Evolutionary conservation across 108 stramenopile genomes (phyloP).

Genomic region (Cyclotella distinguenda): DNA sequence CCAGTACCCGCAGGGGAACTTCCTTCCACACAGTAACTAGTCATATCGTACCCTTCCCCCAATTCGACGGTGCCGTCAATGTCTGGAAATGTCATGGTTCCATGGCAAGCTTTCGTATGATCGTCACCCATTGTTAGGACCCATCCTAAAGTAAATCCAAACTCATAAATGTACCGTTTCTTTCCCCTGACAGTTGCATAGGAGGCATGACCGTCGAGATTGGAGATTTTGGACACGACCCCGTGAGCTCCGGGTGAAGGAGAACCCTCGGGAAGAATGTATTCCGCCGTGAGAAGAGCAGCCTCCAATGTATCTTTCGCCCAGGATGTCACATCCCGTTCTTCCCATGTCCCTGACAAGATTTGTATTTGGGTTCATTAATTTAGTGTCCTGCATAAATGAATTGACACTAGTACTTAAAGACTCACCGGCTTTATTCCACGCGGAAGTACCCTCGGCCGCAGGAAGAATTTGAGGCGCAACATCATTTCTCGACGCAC

Average conservation of each 20-base stretch:
- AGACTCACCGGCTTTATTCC: slow-evolving; percentile 81
- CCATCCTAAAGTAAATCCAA: slow-evolving; percentile 69
- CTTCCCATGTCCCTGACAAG: slow-evolving; percentile 86
- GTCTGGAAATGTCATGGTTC: slow-evolving; percentile 71
- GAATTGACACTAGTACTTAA: neutral
- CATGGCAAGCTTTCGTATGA: slow-evolving; percentile 44
- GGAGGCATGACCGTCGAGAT: slow-evolving; percentile 82
- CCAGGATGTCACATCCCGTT: slow-evolving; percentile 85
- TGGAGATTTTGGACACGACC: slow-evolving; percentile 35
- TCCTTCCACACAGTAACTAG: slow-evolving; percentile 64
- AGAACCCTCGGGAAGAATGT: slow-evolving; percentile 59
- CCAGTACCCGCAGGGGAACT: slow-evolving; percentile 44
- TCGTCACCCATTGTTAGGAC: slow-evolving; percentile 45
- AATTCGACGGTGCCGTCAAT: slow-evolving; percentile 81
- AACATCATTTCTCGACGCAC: slow-evolving; percentile 23
- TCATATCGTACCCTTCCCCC: slow-evolving; percentile 80
- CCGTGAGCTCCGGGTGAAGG: slow-evolving; percentile 67
- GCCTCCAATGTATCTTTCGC: slow-evolving; percentile 68
- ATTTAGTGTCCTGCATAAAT: neutral
- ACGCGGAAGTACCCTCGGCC: slow-evolving; percentile 54
- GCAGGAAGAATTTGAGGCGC: slow-evolving; percentile 15
- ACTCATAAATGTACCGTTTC: slow-evolving; percentile 91
- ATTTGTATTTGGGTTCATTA: neutral
- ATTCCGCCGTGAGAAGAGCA: slow-evolving; percentile 52
- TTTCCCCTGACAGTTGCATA: slow-evolving; percentile 89